Percentiles rank a stretch among this genome's conserved stretches.
Evolutionary conservation across 345 rosid genomes (phyloP).

Genomic region (Abelmoschus esculentus): DNA sequence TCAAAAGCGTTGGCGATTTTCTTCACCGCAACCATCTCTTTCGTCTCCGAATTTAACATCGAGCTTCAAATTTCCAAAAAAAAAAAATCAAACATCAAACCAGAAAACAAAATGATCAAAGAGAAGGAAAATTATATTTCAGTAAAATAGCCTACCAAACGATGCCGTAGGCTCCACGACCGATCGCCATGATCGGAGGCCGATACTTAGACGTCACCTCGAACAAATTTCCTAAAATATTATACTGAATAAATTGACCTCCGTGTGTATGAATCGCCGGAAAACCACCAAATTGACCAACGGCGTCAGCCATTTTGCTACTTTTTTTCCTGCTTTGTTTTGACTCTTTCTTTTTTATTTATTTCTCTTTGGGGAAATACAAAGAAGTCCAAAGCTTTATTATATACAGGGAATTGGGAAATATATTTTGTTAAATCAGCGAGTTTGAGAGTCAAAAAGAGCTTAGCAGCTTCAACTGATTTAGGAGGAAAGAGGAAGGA

Average conservation of each 20-base stretch:
- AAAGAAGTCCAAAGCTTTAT: background rate
- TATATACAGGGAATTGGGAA: background rate
- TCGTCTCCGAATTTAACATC: conserved; percentile 81
- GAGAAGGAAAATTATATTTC: background rate
- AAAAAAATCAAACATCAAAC: background rate
- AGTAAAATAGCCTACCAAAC: conserved; percentile 51
- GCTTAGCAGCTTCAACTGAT: conserved; percentile 26
- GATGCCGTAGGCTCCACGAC: conserved; percentile 97
- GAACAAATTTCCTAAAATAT: conserved; percentile 73
- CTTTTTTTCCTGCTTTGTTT: background rate
- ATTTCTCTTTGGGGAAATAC: background rate
- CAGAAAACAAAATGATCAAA: background rate
- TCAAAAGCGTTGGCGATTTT: conserved; percentile 95
- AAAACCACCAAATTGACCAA: conserved; percentile 49
- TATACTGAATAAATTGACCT: conserved; percentile 58
- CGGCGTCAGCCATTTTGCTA: conserved; percentile 32
- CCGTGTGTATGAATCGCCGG: conserved; percentile 68
- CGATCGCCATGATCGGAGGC: conserved; percentile 88
- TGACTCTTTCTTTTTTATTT: conserved; percentile 7
- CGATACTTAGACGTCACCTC: conserved; percentile 87
- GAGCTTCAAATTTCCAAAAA: conserved; percentile 43
- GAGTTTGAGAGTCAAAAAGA: background rate
- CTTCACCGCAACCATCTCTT: conserved; percentile 93
- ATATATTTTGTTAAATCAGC: background rate
- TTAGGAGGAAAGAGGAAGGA: conserved; percentile 49